A percentile compares a stretch with the other conserved stretches of the same genome.
These are phyloP conservation scores for Medakamo hakoo DNA, from an alignment of 139 green algal species.

Conservation along the genomic window DNA sequence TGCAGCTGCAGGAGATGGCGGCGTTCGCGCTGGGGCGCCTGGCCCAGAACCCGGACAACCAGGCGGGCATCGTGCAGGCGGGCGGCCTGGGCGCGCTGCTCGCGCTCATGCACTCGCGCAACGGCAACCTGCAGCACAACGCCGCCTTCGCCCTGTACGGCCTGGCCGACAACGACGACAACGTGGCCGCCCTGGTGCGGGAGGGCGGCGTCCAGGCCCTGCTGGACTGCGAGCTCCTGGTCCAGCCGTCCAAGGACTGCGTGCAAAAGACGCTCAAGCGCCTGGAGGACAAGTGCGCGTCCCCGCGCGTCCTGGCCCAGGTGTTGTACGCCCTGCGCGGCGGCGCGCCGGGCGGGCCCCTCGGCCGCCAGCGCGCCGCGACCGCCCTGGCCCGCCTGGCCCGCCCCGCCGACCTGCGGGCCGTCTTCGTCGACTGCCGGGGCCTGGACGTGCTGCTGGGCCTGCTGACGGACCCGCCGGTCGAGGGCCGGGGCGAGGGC, in stretches of 20 bases:
- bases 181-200: constrained; percentile 79
- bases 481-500: too few relatives aligned
- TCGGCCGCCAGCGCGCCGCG: constrained; percentile 42
- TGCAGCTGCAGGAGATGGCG: constrained; percentile 86
- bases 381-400: constrained; percentile 67
- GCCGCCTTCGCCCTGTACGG: constrained; percentile 91
- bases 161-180: constrained; percentile 93
- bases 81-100: constrained; percentile 72
- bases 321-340: constrained; percentile 58
- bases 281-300: constrained; percentile 69
- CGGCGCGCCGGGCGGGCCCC: constrained; percentile 1
- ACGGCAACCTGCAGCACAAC: constrained; percentile 82
- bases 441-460: constrained; percentile 76
- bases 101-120: constrained; percentile 71
- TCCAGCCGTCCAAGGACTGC: constrained; percentile 77
- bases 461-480: constrained; percentile 40
- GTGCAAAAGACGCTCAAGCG: constrained; percentile 91
- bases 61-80: constrained; percentile 67
- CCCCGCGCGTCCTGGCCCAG: constrained; percentile 31
- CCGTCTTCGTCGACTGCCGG: constrained; percentile 54
- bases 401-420: constrained; percentile 34
- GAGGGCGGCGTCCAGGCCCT: constrained; percentile 50
- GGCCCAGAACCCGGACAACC: constrained; percentile 88
- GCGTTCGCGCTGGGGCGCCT: constrained; percentile 92
- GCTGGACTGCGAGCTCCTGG: constrained; percentile 51